These are phyloP conservation scores for Hymenochaete sp. DNA, from an alignment of 1,284 basidiomycete species.

Conservation along the genomic window DNA sequence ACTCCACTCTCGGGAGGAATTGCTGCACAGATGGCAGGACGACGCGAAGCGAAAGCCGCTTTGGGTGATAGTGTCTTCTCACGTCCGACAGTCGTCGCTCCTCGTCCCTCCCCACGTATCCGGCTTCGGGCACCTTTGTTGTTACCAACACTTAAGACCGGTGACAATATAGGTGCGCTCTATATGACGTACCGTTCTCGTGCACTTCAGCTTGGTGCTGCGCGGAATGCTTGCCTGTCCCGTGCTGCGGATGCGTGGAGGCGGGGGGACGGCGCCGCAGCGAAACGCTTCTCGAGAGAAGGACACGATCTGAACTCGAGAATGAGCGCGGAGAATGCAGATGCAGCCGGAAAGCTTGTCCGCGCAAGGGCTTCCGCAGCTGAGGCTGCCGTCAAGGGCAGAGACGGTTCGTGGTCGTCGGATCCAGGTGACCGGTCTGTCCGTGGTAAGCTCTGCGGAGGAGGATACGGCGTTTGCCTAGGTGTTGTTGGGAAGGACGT, in stretches of 20 bases:
- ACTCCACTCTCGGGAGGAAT: slow-evolving; percentile 8
- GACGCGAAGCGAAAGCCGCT: slow-evolving; percentile 44
- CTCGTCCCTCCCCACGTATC: slow-evolving; percentile 75
- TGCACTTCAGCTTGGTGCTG: slow-evolving; percentile 85
- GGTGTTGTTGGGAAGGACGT: slow-evolving; percentile 64
- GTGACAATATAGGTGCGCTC: slow-evolving; percentile 65
- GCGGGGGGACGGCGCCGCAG: slow-evolving; percentile 87
- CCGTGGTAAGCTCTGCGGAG: slow-evolving; percentile 73
- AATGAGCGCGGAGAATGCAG: slow-evolving; percentile 78
- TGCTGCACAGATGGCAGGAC: slow-evolving; percentile 15
- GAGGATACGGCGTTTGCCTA: slow-evolving; percentile 74
- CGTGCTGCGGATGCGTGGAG: slow-evolving; percentile 94
- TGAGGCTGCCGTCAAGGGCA: slow-evolving; percentile 62
- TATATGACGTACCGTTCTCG: slow-evolving; percentile 85
- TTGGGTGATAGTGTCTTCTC: slow-evolving; percentile 55
- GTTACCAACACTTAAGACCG: slow-evolving; percentile 83
- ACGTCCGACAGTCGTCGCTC: slow-evolving; percentile 64
- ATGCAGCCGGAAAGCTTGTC: slow-evolving; percentile 73
- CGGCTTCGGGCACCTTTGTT: slow-evolving; percentile 77
- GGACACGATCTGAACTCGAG: slow-evolving; percentile 88
- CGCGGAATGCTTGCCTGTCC: slow-evolving; percentile 90
- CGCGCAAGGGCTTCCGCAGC: slow-evolving; percentile 69
- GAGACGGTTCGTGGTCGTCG: slow-evolving; percentile 72
- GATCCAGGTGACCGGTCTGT: slow-evolving; percentile 72
- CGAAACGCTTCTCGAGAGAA: slow-evolving; percentile 88